These are phyloP conservation scores for Beauveria asiatica DNA, from an alignment of 2,329 filamentous ascomycete species.

Conservation along the genomic window DNA sequence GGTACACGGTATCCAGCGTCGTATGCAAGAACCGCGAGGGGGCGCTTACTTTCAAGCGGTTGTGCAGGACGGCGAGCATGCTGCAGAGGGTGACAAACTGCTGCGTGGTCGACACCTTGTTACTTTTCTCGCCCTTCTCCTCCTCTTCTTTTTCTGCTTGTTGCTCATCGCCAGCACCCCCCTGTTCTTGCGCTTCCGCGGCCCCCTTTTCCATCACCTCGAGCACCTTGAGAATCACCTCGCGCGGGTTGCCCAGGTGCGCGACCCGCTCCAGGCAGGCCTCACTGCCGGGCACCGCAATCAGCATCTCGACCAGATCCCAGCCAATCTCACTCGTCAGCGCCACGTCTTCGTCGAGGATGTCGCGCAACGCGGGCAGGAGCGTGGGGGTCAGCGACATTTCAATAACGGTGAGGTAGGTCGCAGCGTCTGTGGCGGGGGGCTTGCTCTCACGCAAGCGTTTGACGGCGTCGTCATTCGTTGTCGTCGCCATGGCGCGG, in stretches of 20 bases:
- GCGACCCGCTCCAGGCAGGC: slow-evolving; percentile 66
- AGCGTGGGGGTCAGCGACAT: slow-evolving; percentile 60
- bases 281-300: slow-evolving; percentile 59
- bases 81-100: slow-evolving; percentile 63
- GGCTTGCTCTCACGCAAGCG: slow-evolving; percentile 41
- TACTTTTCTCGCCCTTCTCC: slow-evolving; percentile 22
- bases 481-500: slow-evolving; percentile 23
- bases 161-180: no score
- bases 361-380: slow-evolving; percentile 58
- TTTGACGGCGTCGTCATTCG: slow-evolving; percentile 32
- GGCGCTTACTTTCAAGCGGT: slow-evolving; percentile 65
- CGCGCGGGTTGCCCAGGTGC: slow-evolving; percentile 68
- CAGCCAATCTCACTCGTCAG: slow-evolving; percentile 73
- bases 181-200: slow-evolving; percentile 19
- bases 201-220: slow-evolving; percentile 56
- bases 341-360: slow-evolving; percentile 60
- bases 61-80: slow-evolving; percentile 65
- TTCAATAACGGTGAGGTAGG: slow-evolving; percentile 71
- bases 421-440: slow-evolving; percentile 56
- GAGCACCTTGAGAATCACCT: slow-evolving; percentile 73
- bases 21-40: slow-evolving; percentile 72
- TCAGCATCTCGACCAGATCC: slow-evolving; percentile 71
- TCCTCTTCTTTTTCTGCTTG: background rate
- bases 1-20: slow-evolving; percentile 63
- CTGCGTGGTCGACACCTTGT: slow-evolving; percentile 23